A percentile compares a stretch with the other conserved stretches of the same genome.
phyloP scores from a whole-genome alignment of 768 basidiomycete genomes.

The Tricholoma bakamatsutake region DNA sequence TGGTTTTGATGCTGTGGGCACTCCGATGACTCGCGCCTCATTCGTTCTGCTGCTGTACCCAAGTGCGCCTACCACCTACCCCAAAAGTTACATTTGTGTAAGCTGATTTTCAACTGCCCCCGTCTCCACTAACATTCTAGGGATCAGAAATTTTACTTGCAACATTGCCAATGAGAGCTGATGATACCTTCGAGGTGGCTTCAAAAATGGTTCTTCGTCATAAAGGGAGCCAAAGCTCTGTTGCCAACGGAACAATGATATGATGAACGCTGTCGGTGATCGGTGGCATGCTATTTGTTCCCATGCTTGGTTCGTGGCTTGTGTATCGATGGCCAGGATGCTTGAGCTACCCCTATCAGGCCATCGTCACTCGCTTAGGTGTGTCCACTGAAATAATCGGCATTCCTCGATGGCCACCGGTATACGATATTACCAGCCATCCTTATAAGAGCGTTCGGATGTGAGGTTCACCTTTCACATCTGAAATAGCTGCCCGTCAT shows the following conservation, averaged over 20 bases:
- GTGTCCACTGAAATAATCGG: not conserved
- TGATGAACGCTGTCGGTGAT: not conserved
- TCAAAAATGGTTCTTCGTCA: not conserved
- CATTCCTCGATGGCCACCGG: not conserved
- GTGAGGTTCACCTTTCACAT: not conserved
- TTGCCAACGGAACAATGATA: not conserved
- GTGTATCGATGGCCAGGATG: not conserved
- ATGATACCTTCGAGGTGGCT: not conserved
- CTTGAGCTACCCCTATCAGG: not conserved
- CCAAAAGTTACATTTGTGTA: not conserved
- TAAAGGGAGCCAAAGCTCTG: not conserved
- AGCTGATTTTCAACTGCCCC: not conserved
- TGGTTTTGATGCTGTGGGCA: constrained; percentile 34
- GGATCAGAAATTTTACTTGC: not conserved
- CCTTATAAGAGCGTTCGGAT: not conserved
- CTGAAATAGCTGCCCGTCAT: not conserved
- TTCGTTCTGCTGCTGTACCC: not conserved
- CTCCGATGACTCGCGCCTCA: not conserved
- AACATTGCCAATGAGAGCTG: not conserved
- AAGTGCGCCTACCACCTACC: too few species aligned
- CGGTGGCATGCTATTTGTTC: not conserved
- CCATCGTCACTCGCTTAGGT: not conserved
- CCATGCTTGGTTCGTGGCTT: not conserved
- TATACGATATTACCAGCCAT: not conserved
- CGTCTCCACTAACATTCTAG: not conserved